Evolutionary conservation across 495 filamentous ascomycete species (phyloP).

Genomic region (Penicillium soppii): DNA sequence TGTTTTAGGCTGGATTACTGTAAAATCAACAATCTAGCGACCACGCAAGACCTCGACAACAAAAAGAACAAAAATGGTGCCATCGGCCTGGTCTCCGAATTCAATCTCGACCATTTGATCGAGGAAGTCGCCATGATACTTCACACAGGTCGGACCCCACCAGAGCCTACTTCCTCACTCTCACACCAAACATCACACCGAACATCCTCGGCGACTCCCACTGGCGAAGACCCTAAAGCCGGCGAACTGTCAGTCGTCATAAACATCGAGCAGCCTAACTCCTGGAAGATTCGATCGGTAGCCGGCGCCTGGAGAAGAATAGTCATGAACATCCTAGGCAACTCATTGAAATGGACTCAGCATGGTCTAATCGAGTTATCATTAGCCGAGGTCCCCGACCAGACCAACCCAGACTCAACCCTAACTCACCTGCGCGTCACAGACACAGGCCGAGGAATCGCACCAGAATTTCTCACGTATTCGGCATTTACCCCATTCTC

Average conservation of each 20-base stretch:
- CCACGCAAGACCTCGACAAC: background rate
- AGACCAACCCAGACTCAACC: constrained; percentile 7
- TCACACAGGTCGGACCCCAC: constrained; percentile 34
- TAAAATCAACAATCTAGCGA: constrained; percentile 51
- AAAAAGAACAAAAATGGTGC: background rate
- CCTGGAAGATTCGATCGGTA: constrained; percentile 56
- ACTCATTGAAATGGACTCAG: constrained; percentile 68
- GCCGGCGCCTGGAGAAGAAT: constrained; percentile 64
- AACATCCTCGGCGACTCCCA: no score
- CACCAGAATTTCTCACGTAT: constrained; percentile 63
- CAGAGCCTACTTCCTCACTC: background rate
- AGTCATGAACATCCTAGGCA: constrained; percentile 72
- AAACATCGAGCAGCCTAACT: constrained; percentile 50
- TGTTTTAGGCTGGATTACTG: constrained; percentile 53
- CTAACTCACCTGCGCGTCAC: constrained; percentile 50
- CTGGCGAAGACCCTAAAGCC: no score
- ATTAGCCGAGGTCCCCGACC: constrained; percentile 27
- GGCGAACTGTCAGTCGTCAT: constrained; percentile 48
- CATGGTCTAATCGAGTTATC: constrained; percentile 58
- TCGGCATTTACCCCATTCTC: constrained; percentile 68
- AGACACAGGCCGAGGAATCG: constrained; percentile 71
- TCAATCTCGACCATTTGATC: constrained; percentile 41
- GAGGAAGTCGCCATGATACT: constrained; percentile 57
- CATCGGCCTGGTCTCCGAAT: constrained; percentile 2
- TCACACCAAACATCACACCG: no score